Evolutionary conservation across 805 yeast species (phyloP), one percentile per base, ranked within the genome.

Genomic region (Candida coleopterorum): DNA sequence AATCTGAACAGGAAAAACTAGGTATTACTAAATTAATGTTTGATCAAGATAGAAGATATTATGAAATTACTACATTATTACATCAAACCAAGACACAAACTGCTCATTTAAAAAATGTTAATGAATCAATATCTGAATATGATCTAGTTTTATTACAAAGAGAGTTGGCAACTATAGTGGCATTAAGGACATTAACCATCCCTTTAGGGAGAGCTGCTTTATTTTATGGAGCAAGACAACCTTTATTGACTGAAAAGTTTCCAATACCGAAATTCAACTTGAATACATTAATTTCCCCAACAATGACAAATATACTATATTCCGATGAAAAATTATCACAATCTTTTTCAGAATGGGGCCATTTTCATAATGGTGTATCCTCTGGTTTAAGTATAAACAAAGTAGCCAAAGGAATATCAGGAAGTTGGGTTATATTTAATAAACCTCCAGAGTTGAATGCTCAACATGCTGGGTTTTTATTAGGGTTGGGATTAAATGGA

Each of bases 401-500:
- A 37, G 76, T 74, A 32, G 77, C 87, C 0, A 71, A 73, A 27
- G 87, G 85, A 7, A 77, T 86, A 7, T 72, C 77, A 7, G 96
- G 97, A 1, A 79, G 94, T 47, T 90, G 97, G 97, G 84, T 90
- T 25, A 82, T 83, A 1, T 87, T 85, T 54, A 86, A 86, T 48
- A 82, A 80, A 46, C 96, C 96, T 0, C 71, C 73, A 1, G 70
- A 63, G 4, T 55, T 84, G 22, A 79, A 77, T 46, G 74, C 95
- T 0, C 89, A 85, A 43, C 96, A 89, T 64, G 97, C 96, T 16
- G 99, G 99, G 0, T 88, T 93, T 47, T 59, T 93, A n/a, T 60
- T 87, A 14, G 98, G 97, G 0, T 64, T 93, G 18, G 99, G 99
- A 0, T 62, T 93, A 21, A 86, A 86, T 58, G 97, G 97, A 0